Evolutionary conservation across 1,284 basidiomycete genomes (phyloP).

Genomic region (Cerioporus squamosus): DNA sequence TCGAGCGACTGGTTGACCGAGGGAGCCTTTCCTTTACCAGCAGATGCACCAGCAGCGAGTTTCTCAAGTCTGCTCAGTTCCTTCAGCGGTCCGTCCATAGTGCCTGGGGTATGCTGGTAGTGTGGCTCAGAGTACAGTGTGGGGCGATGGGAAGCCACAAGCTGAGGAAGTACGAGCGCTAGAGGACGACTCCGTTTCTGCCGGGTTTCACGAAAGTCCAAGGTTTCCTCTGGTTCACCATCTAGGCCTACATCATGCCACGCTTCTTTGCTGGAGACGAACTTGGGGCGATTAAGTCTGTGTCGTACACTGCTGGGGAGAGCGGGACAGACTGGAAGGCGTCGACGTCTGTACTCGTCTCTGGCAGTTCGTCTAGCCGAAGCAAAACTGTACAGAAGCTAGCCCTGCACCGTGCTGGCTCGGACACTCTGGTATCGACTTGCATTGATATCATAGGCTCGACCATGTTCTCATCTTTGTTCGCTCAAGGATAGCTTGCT

Average conservation of each 20-base stretch:
- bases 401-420: conserved; percentile 26
- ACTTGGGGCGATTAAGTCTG: conserved; percentile 69
- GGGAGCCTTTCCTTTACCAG: conserved; percentile 54
- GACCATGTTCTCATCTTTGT: conserved; percentile 8
- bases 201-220: neutral
- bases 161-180: conserved; percentile 3
- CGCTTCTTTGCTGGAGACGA: conserved; percentile 75
- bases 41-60: conserved; percentile 47
- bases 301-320: conserved; percentile 43
- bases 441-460: neutral
- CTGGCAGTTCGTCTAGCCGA: conserved; percentile 38
- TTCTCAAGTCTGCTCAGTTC: conserved; percentile 77
- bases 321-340: conserved; percentile 33
- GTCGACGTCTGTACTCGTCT: conserved; percentile 39
- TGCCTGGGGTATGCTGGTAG: too few species aligned
- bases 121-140: too few species aligned
- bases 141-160: too few species aligned
- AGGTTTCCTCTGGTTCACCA: neutral
- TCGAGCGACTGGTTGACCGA: conserved; percentile 72
- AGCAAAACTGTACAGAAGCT: conserved; percentile 47
- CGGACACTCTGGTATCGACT: conserved; percentile 29
- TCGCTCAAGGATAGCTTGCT: conserved; percentile 54
- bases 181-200: neutral
- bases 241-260: conserved; percentile 47
- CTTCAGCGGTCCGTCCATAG: conserved; percentile 74